A percentile compares a stretch with the other conserved stretches of the same genome.
These are phyloP conservation scores for Amesomyces nigricolor DNA, from an alignment of 2,329 filamentous ascomycete genomes.

Conservation along the genomic window DNA sequence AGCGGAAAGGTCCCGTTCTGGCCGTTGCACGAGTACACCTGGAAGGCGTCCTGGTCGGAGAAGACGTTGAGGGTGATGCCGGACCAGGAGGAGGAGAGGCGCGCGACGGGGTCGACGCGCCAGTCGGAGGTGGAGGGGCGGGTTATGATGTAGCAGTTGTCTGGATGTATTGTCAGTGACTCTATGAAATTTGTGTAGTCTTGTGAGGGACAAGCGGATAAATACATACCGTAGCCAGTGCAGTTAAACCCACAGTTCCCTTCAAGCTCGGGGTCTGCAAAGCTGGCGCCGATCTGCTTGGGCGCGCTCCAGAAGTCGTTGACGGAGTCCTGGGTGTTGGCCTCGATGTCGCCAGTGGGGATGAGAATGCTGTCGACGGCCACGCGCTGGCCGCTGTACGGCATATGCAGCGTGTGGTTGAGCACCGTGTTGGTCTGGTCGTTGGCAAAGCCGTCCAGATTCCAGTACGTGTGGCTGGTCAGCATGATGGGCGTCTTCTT, in stretches of 20 bases:
- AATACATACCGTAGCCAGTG: constrained; percentile 66
- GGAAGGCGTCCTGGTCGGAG: constrained; percentile 80
- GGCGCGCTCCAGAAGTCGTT: constrained; percentile 79
- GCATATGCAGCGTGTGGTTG: constrained; percentile 68
- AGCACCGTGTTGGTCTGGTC: constrained; percentile 58
- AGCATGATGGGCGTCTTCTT: constrained; percentile 81
- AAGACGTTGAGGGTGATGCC: constrained; percentile 79
- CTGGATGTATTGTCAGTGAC: constrained; percentile 31
- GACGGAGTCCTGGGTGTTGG: constrained; percentile 60
- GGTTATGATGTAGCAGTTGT: constrained; percentile 66
- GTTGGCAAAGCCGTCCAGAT: constrained; percentile 73
- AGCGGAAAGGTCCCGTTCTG: constrained; percentile 66
- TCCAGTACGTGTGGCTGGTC: constrained; percentile 72
- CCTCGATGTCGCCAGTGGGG: constrained; percentile 69
- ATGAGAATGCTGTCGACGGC: constrained; percentile 66
- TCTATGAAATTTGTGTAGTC: too few relatives aligned
- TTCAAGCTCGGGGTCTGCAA: constrained; percentile 54
- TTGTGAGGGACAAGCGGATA: too few relatives aligned
- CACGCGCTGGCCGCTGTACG: constrained; percentile 65
- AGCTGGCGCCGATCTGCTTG: constrained; percentile 71
- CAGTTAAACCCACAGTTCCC: constrained; percentile 78
- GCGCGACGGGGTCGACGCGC: constrained; percentile 54
- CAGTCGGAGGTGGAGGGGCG: constrained; percentile 58
- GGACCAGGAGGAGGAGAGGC: constrained; percentile 65
- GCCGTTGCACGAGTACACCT: constrained; percentile 78